A percentile compares a stretch with the other conserved stretches of the same genome.
Conservation (phyloP, 768 basidiomycete species). For the Kwoniella sp. region DNA sequence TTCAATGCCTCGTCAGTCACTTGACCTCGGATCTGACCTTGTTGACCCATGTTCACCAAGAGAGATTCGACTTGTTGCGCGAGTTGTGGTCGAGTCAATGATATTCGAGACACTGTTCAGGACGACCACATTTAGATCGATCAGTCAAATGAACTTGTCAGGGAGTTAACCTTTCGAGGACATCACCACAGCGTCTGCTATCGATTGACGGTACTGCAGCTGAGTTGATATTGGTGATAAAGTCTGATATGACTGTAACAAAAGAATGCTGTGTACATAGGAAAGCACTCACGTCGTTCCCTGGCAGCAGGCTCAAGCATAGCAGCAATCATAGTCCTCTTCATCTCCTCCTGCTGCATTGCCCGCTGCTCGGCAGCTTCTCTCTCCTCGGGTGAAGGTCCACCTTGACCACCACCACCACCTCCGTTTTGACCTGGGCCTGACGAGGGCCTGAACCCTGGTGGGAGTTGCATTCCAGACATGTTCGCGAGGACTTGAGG, state of each 20-base stretch:
- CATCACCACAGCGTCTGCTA: no score
- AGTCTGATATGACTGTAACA: no score
- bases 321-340: constrained; percentile 52
- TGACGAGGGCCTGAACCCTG: constrained; percentile 42
- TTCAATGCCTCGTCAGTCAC: constrained; percentile 53
- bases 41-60: constrained; percentile 49
- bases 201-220: no score
- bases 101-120: constrained; percentile 50
- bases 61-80: constrained; percentile 50
- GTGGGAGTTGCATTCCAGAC: constrained; percentile 48
- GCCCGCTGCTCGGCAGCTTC: constrained; percentile 39
- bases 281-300: constrained; percentile 48
- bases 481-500: constrained; percentile 14
- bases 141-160: neutral
- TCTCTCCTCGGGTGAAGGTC: constrained; percentile 33
- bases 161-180: no score
- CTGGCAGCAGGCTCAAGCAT: constrained; percentile 52
- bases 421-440: constrained; percentile 8
- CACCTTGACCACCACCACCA: constrained; percentile 9
- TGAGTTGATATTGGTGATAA: no score
- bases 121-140: no score
- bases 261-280: no score
- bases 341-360: constrained; percentile 52
- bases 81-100: constrained; percentile 50
- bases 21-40: constrained; percentile 52